These are phyloP conservation scores for Craspedostauros australis DNA, from an alignment of 108 stramenopile genomes.

Conservation along the genomic window DNA sequence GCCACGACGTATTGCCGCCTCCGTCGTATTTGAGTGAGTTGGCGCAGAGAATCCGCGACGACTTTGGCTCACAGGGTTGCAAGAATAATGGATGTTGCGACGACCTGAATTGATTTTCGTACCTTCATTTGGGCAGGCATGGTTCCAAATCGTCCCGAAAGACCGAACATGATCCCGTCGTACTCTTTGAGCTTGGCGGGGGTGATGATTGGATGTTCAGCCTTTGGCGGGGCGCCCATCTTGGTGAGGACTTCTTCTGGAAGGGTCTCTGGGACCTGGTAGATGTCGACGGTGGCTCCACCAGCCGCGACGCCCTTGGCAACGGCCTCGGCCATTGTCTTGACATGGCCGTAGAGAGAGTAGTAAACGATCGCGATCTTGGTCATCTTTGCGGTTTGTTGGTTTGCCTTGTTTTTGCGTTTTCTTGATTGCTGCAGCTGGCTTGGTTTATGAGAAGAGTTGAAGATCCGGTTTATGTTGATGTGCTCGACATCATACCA, in stretches of 20 bases:
- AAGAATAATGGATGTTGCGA: not conserved
- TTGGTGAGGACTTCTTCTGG: slow-evolving; percentile 52
- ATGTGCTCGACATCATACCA: no score
- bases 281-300: slow-evolving; percentile 34
- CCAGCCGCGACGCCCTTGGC: slow-evolving; percentile 49
- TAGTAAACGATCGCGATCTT: slow-evolving; percentile 53
- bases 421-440: no score
- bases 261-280: slow-evolving; percentile 62
- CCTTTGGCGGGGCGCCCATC: slow-evolving; percentile 54
- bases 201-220: slow-evolving; percentile 36
- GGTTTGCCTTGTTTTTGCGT: not conserved
- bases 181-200: slow-evolving; percentile 38
- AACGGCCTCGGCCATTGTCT: slow-evolving; percentile 36
- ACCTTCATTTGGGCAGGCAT: slow-evolving; percentile 65
- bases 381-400: slow-evolving; percentile 13
- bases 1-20: no score
- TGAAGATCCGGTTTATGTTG: no score
- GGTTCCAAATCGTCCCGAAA: slow-evolving; percentile 60
- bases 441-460: no score
- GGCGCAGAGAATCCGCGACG: no score
- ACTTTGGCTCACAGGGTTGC: no score
- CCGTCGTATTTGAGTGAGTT: no score
- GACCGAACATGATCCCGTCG: slow-evolving; percentile 67
- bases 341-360: slow-evolving; percentile 55
- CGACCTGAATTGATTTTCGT: not conserved